These are phyloP conservation scores for Chrysanthemum lavandulifolium DNA, from an alignment of 129 eudicot genomes.

Conservation along the genomic window DNA sequence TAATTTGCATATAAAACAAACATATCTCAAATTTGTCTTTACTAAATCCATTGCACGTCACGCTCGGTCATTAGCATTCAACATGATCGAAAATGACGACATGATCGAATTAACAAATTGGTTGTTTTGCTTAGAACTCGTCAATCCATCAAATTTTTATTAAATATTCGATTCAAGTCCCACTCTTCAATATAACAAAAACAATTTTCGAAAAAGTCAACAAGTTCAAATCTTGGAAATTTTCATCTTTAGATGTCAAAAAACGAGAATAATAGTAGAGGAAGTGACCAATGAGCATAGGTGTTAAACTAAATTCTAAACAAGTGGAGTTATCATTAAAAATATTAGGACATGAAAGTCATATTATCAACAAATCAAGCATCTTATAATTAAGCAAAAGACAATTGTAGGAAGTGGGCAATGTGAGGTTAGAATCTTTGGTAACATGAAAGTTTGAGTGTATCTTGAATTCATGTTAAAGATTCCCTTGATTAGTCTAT, in stretches of 20 bases:
- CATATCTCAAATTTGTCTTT: neutral
- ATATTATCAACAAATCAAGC: constrained; percentile 18
- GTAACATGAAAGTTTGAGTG: constrained; percentile 32
- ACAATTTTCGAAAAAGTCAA: constrained; percentile 1
- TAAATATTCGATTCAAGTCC: constrained; percentile 4
- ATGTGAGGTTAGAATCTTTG: constrained; percentile 31
- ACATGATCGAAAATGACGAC: neutral
- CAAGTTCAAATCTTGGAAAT: constrained; percentile 7
- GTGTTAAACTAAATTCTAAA: constrained; percentile 15
- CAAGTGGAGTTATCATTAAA: constrained; percentile 21
- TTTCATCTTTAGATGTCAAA: constrained; percentile 7
- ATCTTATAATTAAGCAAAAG: constrained; percentile 23
- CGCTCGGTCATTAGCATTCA: constrained; percentile 7
- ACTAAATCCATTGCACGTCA: constrained; percentile 2
- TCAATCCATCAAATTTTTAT: neutral
- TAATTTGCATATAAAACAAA: neutral
- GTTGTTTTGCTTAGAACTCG: constrained; percentile 7
- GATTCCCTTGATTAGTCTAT: constrained; percentile 19
- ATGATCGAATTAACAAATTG: constrained; percentile 9
- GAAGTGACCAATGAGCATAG: constrained; percentile 17
- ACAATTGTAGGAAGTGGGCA: constrained; percentile 29
- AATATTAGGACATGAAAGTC: constrained; percentile 16
- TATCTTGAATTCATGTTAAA: constrained; percentile 32
- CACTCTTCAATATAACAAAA: neutral
- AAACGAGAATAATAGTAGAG: neutral